Conservation (phyloP, 1,284 basidiomycete species). For the Ceratobasidium sp. region DNA sequence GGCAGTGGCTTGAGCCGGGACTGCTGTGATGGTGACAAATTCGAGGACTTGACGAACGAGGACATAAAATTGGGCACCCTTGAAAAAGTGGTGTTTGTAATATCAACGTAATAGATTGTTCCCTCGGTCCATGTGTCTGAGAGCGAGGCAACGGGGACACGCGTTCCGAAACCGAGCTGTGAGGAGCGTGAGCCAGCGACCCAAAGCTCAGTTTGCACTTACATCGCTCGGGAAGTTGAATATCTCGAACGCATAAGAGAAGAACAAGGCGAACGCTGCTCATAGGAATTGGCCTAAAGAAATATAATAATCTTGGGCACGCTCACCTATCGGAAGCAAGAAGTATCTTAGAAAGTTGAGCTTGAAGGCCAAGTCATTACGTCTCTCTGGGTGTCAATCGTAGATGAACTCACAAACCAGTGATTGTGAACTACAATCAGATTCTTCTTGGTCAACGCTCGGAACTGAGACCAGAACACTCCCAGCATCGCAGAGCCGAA, state of each 20-base stretch:
- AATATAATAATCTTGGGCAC: no score
- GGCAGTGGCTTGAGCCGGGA: conserved; percentile 58
- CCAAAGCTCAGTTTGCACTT: no score
- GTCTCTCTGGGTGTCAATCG: conserved; percentile 39
- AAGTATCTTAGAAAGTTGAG: conserved; percentile 72
- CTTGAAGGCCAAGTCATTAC: conserved; percentile 49
- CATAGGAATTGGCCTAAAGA: conserved; percentile 39
- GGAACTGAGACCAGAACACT: conserved; percentile 66
- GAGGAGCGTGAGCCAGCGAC: not conserved
- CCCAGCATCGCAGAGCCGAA: not conserved
- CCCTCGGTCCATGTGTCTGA: conserved; percentile 60
- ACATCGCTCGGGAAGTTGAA: conserved; percentile 64
- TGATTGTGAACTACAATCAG: conserved; percentile 70
- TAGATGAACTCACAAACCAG: conserved; percentile 61
- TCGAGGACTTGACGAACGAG: conserved; percentile 55
- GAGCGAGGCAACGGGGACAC: conserved; percentile 60
- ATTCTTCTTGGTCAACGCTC: conserved; percentile 62
- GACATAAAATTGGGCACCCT: conserved; percentile 65
- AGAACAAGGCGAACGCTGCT: conserved; percentile 37
- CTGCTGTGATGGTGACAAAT: conserved; percentile 57
- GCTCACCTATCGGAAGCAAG: conserved; percentile 64
- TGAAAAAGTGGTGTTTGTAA: conserved; percentile 59
- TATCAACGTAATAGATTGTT: conserved; percentile 71
- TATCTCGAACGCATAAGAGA: conserved; percentile 59
- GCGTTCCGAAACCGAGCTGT: conserved; percentile 69